These are phyloP conservation scores for Rutstroemia sydowiana DNA, from an alignment of 2,329 filamentous ascomycete species.

Conservation along the genomic window DNA sequence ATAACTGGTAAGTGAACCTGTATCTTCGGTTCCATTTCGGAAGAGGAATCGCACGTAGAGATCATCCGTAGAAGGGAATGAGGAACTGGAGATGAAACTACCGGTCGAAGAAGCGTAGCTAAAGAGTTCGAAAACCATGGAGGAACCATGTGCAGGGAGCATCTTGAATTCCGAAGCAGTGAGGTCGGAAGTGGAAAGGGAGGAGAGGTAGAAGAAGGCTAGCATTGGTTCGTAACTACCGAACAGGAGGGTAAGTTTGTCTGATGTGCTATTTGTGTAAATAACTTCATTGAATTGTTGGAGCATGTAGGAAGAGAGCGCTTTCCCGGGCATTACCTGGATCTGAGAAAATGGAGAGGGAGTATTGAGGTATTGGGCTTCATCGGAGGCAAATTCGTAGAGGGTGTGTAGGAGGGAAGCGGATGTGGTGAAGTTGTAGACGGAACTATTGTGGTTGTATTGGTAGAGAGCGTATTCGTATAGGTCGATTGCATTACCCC, in stretches of 20 bases:
- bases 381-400: conserved; percentile 54
- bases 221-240: conserved; percentile 48
- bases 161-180: conserved; percentile 40
- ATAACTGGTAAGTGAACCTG: conserved; percentile 28
- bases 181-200: conserved; percentile 33
- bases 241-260: conserved; percentile 47
- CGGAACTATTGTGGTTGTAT: conserved; percentile 43
- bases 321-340: conserved; percentile 46
- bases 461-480: conserved; percentile 53
- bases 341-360: conserved; percentile 34
- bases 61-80: conserved; percentile 24
- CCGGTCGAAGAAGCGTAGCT: conserved; percentile 33
- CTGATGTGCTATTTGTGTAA: conserved; percentile 34
- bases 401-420: conserved; percentile 43
- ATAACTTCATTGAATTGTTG: conserved; percentile 35
- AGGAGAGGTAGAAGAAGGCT: conserved; percentile 45
- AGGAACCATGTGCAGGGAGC: conserved; percentile 62
- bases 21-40: conserved; percentile 38
- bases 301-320: conserved; percentile 40
- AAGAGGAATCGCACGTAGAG: conserved; percentile 51
- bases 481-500: conserved; percentile 44
- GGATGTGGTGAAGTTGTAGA: conserved; percentile 36
- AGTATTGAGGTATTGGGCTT: conserved; percentile 56
- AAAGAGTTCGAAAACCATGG: conserved; percentile 66
- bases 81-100: conserved; percentile 14